These are phyloP conservation scores for Calamus simplicifolius DNA, from an alignment of 176 grass and related monocot genomes.

Conservation along the genomic window DNA sequence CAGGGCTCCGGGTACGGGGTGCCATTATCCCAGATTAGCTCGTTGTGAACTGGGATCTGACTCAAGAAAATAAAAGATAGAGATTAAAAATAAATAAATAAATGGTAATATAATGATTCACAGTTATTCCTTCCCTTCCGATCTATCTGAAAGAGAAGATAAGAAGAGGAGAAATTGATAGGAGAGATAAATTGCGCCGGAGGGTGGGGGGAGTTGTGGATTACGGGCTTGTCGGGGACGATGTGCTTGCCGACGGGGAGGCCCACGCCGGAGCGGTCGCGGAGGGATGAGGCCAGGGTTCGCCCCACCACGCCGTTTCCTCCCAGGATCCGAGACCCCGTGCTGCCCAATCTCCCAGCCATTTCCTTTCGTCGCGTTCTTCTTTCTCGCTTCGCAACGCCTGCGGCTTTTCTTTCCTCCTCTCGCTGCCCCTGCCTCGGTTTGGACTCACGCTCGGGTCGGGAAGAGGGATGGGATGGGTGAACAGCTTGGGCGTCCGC, in stretches of 20 bases:
- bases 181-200: no score
- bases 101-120: no score
- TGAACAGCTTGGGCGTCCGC: no score
- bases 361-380: constrained; percentile 14
- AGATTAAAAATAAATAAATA: neutral
- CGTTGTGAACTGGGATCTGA: constrained; percentile 59
- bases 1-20: constrained; percentile 89
- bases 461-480: no score
- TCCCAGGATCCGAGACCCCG: constrained; percentile 66
- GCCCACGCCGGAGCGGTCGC: constrained; percentile 78
- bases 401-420: neutral
- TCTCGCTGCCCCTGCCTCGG: constrained; percentile 1
- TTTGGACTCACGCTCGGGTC: no score
- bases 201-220: neutral
- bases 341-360: constrained; percentile 69
- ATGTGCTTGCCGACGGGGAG: constrained; percentile 85
- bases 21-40: constrained; percentile 94
- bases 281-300: constrained; percentile 58
- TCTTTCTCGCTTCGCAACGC: neutral
- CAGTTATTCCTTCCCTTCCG: no score
- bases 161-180: neutral
- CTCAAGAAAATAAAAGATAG: neutral
- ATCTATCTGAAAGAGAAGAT: neutral
- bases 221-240: constrained; percentile 89
- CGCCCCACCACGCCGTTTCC: constrained; percentile 58